Base-by-base conservation (phyloP, 208 protist genomes). In the Porcisia deanei region DNA sequence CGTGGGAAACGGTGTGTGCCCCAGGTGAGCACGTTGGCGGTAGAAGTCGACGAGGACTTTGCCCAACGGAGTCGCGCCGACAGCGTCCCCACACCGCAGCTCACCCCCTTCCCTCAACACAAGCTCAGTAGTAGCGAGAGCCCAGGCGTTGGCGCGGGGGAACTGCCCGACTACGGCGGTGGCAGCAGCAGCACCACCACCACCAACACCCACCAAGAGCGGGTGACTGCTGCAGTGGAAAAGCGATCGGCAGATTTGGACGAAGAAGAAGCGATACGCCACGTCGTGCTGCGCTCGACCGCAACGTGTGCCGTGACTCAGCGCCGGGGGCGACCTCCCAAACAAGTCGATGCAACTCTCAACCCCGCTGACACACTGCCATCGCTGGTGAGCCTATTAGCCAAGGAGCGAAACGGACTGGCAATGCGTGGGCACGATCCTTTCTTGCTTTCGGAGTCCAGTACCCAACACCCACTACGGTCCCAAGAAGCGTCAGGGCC, bases 241-340 rank as follows among this genome's bases (percentile, higher is more conserved):
- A 57, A 7, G 30, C 14, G 49, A 16, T n/a, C 25, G 0, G 66
- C 66, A 37, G 34, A 47, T 67, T 14, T 3, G 34, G 68, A 47
- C 18, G 76, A 82, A 47, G 73, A 85, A 37, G 83, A 84, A 47
- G 53, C 18, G 18, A 74, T 87, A 41, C 79, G 83, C 10, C 83
- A 87, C 59, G 69, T 71, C 16, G 80, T 84, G 43, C 66, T 87
- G 43, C 73, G 83, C 65, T 81, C 73, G 30, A 77, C 83, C 6
- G 83, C 76, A 30, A 61, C 59, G 18, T 60, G 69, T 6, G 60
- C 41, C 16, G 54, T 78, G 20, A 83, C 75, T 16, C 73, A 55
- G 8, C 74, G 74, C 30, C 55, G 74, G 18, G 74, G 47, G 2
- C 59, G 69, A 34, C 69, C 58, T 10, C 75, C 34, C 22, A 49